Evolutionary conservation across 139 green algal genomes (phyloP), one percentile per base, ranked within the genome.

Genomic region (Prasinococcaceae sp.): DNA sequence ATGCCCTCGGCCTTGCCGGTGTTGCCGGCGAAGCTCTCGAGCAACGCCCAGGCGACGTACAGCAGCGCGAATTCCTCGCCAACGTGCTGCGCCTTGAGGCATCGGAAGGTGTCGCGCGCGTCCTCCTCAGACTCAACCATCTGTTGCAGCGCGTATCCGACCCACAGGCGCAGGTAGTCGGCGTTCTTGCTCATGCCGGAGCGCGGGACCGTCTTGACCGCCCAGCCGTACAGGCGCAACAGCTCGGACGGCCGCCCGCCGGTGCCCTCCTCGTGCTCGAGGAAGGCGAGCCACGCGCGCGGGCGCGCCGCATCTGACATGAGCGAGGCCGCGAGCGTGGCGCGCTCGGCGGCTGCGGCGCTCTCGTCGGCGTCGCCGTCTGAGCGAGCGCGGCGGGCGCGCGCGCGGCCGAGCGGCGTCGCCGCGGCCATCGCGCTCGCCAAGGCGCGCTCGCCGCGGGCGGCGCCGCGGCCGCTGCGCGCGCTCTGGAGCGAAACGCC

Each of bases 21-120:
- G 57, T 50, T 27, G 23, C 79, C 80, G 27, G 68, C 59, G 16
- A 33, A 16, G 10, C 55, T 10, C 63, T 92, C 85, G 44, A 93
- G 70, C 1, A 30, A 20, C 2, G 80, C 84, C 84, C 85, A 94
- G 47, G 82, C 66, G 16, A 60, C 23, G 52, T 82, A 93, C 30
- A 93, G 61, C 1, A 53, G 36, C 1, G 74, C 77, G 35, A 41
- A 73, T 9, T 24, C 50, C 27, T 62, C 54, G 2, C 75, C 80
- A 30, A 92, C 73, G 14, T 69, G 60, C 55, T 84, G 73, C 48
- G 77, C 79, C 39, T 81, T 84, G 9, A 94, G 71, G 22, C 67
- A 81, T 63, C 93, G 90, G 59, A 92, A 83, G 0, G 79, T 82
- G 52, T 93, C 84, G 2, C 81, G 59, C 1, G 76, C 84, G 30